Evolutionary conservation across 129 eudicot species (phyloP).

Genomic region (Pseudognaphalium luteoalbum): DNA sequence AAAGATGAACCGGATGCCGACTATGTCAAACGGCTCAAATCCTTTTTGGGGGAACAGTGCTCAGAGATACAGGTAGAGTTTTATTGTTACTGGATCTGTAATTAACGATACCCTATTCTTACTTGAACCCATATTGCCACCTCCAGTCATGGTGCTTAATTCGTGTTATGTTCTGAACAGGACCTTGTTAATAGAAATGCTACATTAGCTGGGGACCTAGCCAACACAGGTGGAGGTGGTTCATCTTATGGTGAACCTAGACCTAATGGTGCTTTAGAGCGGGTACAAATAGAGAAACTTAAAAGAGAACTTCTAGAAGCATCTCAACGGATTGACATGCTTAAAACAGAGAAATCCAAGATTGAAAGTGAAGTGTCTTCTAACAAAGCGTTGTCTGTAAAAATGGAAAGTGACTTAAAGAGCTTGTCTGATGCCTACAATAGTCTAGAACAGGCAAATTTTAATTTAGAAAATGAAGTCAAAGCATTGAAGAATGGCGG

Average conservation of each 20-base stretch:
- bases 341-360: conserved; percentile 55
- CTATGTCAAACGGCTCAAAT: conserved; percentile 66
- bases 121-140: not conserved
- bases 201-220: conserved; percentile 60
- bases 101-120: not conserved
- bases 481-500: conserved; percentile 57
- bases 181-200: conserved; percentile 80
- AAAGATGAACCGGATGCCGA: conserved; percentile 66
- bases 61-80: conserved; percentile 73
- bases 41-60: conserved; percentile 77
- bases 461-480: conserved; percentile 66
- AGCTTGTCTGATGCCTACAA: conserved; percentile 89
- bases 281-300: conserved; percentile 61
- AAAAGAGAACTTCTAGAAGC: conserved; percentile 67
- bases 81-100: no score
- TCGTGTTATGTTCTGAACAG: conserved; percentile 29
- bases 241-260: conserved; percentile 50
- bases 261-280: conserved; percentile 52
- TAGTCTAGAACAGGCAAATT: conserved; percentile 80
- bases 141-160: not conserved
- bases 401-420: conserved; percentile 69
- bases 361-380: conserved; percentile 53
- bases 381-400: conserved; percentile 48
- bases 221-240: conserved; percentile 56
- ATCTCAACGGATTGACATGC: conserved; percentile 55